Conservation (phyloP, 495 filamentous ascomycete genomes). For the Lophiotrema nucula region DNA sequence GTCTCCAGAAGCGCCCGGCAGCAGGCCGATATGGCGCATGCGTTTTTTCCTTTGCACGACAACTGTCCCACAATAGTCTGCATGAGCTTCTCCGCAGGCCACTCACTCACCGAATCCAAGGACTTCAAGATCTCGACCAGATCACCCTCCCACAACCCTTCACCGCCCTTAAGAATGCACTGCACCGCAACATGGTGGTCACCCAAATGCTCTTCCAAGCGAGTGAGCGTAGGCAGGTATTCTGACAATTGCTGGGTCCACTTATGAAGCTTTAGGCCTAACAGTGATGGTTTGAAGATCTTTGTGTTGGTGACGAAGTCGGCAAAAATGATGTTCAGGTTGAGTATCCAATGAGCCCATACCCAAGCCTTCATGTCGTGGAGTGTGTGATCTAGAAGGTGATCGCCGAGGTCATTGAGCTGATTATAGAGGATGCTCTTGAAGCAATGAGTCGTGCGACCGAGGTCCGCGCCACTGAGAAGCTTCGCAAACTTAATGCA, state of each 20-base stretch:
- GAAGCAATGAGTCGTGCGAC: conserved; percentile 4
- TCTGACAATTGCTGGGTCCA: conserved; percentile 19
- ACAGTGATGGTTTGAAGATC: not conserved
- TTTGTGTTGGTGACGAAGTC: conserved; percentile 10
- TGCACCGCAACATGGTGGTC: conserved; percentile 1
- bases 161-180: conserved; percentile 17
- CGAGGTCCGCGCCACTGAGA: not conserved
- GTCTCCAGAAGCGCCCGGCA: not conserved
- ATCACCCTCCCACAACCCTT: conserved; percentile 10
- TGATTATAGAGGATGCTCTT: conserved; percentile 13
- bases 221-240: conserved; percentile 8
- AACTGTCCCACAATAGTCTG: conserved; percentile 7
- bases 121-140: conserved; percentile 13
- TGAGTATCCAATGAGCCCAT: conserved; percentile 20
- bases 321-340: conserved; percentile 22
- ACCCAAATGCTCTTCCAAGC: conserved; percentile 13
- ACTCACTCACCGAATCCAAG: not conserved
- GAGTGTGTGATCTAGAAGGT: conserved; percentile 10
- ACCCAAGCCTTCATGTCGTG: conserved; percentile 6
- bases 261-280: conserved; percentile 6
- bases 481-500: conserved; percentile 19
- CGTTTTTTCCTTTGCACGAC: conserved; percentile 5
- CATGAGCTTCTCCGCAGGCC: conserved; percentile 18
- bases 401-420: conserved; percentile 8
- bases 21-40: conserved; percentile 2